Evolutionary conservation across 2,329 filamentous ascomycete genomes (phyloP).

Genomic region (Graphilbum ipis-grandicollis): DNA sequence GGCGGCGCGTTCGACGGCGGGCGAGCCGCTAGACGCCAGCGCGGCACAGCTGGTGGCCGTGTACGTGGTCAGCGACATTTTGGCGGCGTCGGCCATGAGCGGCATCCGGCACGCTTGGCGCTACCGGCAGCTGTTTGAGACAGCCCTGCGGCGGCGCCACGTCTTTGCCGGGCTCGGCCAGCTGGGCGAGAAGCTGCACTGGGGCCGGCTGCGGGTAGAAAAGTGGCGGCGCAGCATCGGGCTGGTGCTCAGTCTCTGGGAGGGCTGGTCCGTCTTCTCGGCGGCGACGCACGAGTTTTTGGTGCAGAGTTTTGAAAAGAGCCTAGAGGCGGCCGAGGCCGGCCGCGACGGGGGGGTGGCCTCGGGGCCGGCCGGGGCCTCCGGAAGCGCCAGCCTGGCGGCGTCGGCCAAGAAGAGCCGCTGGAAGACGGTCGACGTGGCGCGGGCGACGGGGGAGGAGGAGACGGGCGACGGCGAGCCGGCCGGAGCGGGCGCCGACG

Average conservation of each 20-base stretch:
- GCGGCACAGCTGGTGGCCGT: constrained; percentile 62
- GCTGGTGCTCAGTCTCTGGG: constrained; percentile 53
- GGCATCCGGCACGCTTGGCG: constrained; percentile 75
- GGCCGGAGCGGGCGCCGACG: constrained; percentile 10
- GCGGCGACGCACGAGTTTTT: constrained; percentile 57
- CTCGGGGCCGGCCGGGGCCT: too few relatives aligned
- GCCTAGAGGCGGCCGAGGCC: constrained; percentile 17
- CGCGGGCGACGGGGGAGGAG: constrained; percentile 2
- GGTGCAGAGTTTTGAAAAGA: constrained; percentile 48
- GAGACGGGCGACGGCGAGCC: constrained; percentile 10
- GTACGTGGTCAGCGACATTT: constrained; percentile 61
- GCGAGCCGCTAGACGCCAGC: constrained; percentile 43
- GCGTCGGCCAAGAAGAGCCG: constrained; percentile 19
- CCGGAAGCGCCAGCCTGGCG: background rate
- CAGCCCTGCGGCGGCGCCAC: constrained; percentile 46
- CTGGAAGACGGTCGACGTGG: constrained; percentile 33
- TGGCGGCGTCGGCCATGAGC: constrained; percentile 60
- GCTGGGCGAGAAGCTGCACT: constrained; percentile 53
- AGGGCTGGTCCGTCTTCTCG: constrained; percentile 56
- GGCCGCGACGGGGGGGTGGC: too few relatives aligned
- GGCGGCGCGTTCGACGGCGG: constrained; percentile 11
- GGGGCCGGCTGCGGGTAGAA: constrained; percentile 68
- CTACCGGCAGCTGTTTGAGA: constrained; percentile 66
- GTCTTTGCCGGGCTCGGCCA: constrained; percentile 62
- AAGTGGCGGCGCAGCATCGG: constrained; percentile 70